phyloP scores from a whole-genome alignment of 2,329 filamentous ascomycete species.

The Corinectria fuckeliana region DNA sequence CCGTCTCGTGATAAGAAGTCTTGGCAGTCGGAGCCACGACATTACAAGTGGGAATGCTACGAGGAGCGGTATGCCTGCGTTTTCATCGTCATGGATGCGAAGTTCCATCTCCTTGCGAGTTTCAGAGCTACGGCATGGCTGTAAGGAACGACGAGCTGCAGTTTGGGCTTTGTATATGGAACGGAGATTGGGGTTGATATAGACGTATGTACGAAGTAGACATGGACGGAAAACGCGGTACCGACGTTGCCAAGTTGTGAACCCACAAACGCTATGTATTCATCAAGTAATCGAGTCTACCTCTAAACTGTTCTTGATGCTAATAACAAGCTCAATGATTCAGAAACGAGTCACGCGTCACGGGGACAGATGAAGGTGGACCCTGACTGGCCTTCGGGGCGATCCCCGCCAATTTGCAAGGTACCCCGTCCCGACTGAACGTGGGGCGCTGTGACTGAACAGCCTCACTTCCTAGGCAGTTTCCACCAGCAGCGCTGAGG shows the following conservation, averaged over 20 bases:
- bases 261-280: no score
- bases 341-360: neutral
- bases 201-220: no score
- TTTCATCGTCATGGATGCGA: neutral
- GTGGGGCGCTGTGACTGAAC: neutral
- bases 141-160: neutral
- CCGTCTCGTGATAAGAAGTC: neutral
- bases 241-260: no score
- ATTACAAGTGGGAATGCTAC: neutral
- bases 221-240: no score
- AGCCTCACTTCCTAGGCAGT: slow-evolving; percentile 4
- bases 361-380: slow-evolving; percentile 8
- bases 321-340: no score
- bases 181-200: neutral
- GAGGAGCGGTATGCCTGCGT: neutral
- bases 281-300: no score
- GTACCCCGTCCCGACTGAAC: neutral
- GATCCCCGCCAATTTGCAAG: neutral
- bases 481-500: neutral
- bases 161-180: neutral
- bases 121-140: neutral
- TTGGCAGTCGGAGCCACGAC: neutral
- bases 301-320: no score
- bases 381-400: neutral
- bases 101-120: neutral